phyloP scores from a whole-genome alignment of 2,329 filamentous ascomycete genomes.

The Knufia fluminis region DNA sequence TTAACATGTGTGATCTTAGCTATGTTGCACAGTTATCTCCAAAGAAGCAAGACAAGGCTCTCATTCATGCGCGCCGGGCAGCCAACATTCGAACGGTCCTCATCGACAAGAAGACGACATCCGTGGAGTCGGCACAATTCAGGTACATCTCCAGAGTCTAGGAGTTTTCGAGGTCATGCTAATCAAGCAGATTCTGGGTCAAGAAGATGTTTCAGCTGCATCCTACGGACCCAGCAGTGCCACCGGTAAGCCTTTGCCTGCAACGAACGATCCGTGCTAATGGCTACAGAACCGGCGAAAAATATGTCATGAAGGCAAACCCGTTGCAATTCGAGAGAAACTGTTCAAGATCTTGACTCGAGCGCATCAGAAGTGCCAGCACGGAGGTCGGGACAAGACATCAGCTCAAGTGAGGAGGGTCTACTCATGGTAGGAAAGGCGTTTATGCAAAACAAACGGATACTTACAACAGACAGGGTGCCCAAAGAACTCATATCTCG shows the following conservation, averaged over 20 bases:
- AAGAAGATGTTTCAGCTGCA: constrained; percentile 46
- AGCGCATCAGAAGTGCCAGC: constrained; percentile 42
- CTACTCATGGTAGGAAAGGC: constrained; percentile 39
- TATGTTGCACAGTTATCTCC: constrained; percentile 42
- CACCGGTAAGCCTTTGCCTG: constrained; percentile 28
- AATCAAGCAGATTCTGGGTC: constrained; percentile 38
- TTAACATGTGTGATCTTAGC: constrained; percentile 23
- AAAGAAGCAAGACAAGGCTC: constrained; percentile 44
- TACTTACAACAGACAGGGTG: constrained; percentile 30
- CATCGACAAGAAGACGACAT: constrained; percentile 41
- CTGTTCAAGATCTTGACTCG: constrained; percentile 43
- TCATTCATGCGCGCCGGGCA: constrained; percentile 40
- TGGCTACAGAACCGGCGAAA: constrained; percentile 30
- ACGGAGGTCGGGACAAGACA: constrained; percentile 45
- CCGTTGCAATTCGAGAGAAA: constrained; percentile 44
- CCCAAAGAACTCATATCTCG: constrained; percentile 44
- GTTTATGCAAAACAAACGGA: no score
- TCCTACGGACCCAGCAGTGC: constrained; percentile 29
- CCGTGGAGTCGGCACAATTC: constrained; percentile 43
- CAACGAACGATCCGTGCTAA: constrained; percentile 6
- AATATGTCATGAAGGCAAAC: constrained; percentile 44
- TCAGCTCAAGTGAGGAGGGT: constrained; percentile 42
- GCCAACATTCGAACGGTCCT: constrained; percentile 40
- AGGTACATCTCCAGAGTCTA: constrained; percentile 27
- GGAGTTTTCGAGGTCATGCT: neutral